Base-by-base conservation (phyloP, 1,284 basidiomycete genomes). In the Pseudozyma tsukubaensis region DNA sequence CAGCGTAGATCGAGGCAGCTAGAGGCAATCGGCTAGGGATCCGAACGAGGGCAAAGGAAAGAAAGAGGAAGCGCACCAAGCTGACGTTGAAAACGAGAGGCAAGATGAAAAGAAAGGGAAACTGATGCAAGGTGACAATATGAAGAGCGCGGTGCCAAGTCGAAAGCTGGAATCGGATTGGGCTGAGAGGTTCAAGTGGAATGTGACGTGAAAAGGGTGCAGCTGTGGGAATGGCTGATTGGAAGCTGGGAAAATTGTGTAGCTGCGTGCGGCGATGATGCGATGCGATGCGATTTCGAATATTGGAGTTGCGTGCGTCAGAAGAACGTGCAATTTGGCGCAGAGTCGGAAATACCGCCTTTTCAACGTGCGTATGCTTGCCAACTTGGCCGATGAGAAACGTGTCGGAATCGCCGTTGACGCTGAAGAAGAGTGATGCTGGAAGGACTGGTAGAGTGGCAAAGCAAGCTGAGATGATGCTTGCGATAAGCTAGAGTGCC, bases 211-310 rank as follows among this genome's bases (percentile, higher is more conserved):
- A 50, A 48, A 42, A 18, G 32, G 51, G 48, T 18, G 52, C 14
- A n/a, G 48, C 42, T 43, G 42, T 43, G 37, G 37, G 4, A n/a
- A 43, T 11, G 18, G 35, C n/a, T 54, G 53, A 59, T 50, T 59
- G 57, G 18, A 59, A 47, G 50, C 48, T 34, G 42, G 42, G 19
- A n/a, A 18, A 16, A 43, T 16, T 47, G 58, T 37, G 49, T 36
- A 51, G 49, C 37, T 18, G 32, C 36, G 52, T 24, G 43, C 13
- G 36, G 60, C 43, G 54, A 32, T 58, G 45, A 36, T 54, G 60
- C 53, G 53, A n/a, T 57, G 59, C 54, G 59, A 43, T 63, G 66
- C 51, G 66, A 54, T 62, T 60, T 61, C 49, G 49, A 59, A 43
- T 24, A 60, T 57, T 51, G 18, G 42, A n/a, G 53, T 21, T 54